These are phyloP conservation scores for Blepharisma undulans DNA, from an alignment of 169 alveolate genomes.

Conservation along the genomic window DNA sequence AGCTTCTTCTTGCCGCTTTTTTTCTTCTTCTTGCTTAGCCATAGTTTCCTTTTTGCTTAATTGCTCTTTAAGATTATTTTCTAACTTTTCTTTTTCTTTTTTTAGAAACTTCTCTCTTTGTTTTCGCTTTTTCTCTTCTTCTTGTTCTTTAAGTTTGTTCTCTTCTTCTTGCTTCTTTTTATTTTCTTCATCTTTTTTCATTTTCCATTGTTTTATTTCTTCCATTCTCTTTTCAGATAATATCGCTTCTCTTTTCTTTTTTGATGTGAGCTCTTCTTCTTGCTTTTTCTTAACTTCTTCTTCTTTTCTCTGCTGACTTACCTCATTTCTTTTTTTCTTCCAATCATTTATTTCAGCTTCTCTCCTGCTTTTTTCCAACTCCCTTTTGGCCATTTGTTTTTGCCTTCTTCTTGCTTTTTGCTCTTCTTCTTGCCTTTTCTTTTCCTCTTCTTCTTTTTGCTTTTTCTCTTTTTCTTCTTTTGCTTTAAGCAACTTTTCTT, in stretches of 20 bases:
- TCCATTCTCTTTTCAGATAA: background rate
- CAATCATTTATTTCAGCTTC: background rate
- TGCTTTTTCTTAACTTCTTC: background rate
- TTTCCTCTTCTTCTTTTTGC: background rate
- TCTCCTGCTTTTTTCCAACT: background rate
- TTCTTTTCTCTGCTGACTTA: background rate
- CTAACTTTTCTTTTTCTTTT: background rate
- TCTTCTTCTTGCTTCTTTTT: background rate
- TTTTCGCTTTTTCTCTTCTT: background rate
- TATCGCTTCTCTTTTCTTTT: background rate
- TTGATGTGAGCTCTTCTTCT: background rate
- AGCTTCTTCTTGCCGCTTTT: background rate
- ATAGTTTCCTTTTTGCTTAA: background rate
- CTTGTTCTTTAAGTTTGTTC: background rate
- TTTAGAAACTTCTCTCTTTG: background rate
- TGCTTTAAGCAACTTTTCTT: constrained; percentile 4
- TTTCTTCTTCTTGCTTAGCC: background rate
- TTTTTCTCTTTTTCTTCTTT: background rate
- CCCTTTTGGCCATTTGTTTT: background rate
- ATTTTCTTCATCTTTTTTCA: background rate
- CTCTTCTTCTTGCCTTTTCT: background rate
- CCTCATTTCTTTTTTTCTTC: constrained; percentile 1
- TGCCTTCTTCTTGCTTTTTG: background rate
- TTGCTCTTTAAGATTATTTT: background rate
- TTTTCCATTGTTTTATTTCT: background rate